phyloP scores from a whole-genome alignment of 805 yeast species.

The Monosporozyma siamensis region DNA sequence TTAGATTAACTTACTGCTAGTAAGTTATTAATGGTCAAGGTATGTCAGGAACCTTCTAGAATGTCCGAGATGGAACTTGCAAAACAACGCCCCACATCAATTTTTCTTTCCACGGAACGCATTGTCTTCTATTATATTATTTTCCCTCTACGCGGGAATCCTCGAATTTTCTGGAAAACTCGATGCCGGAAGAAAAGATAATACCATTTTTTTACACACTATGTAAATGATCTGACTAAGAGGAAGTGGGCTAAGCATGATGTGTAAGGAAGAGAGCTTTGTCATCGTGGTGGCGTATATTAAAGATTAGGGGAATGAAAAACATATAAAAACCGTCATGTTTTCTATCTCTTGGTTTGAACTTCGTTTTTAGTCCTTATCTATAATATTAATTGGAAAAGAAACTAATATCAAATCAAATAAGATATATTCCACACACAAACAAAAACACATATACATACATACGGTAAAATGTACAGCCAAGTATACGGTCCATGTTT shows the following conservation, averaged over 20 bases:
- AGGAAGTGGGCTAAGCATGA: not conserved
- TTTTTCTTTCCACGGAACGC: not conserved
- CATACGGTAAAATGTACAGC: slow-evolving; percentile 13
- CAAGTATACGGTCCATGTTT: slow-evolving; percentile 19
- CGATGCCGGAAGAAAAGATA: too few relatives aligned
- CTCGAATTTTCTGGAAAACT: not conserved
- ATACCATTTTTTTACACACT: too few relatives aligned
- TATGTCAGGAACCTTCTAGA: not conserved
- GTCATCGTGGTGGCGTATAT: not conserved
- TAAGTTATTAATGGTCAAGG: too few relatives aligned
- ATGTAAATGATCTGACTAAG: slow-evolving; percentile 1
- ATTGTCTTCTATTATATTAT: not conserved
- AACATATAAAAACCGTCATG: too few relatives aligned
- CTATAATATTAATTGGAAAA: too few relatives aligned
- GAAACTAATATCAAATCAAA: slow-evolving; percentile 1
- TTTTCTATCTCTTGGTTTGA: too few relatives aligned
- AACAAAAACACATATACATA: not conserved
- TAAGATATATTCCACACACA: not conserved
- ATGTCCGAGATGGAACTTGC: not conserved
- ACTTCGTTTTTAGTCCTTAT: too few relatives aligned
- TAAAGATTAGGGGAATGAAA: not conserved
- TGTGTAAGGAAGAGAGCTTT: not conserved
- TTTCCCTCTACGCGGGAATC: not conserved
- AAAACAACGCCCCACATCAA: not conserved
- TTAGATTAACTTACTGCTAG: too few relatives aligned